phyloP scores from a whole-genome alignment of 805 yeast species.

The Kazachstania kunashirensis region DNA sequence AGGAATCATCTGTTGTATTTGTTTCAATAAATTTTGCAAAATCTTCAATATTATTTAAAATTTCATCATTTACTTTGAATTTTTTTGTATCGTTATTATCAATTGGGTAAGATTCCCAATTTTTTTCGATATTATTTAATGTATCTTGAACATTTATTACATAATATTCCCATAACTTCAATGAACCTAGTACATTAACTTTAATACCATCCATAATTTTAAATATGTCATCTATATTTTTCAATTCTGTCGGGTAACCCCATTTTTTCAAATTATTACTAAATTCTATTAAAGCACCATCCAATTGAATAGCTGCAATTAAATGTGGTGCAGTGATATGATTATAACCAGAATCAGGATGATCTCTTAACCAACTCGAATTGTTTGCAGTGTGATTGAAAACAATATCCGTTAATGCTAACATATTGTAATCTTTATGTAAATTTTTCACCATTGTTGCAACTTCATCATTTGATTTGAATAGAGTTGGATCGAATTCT shows the following conservation, averaged over 20 bases:
- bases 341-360: constrained; percentile 88
- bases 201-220: constrained; percentile 59
- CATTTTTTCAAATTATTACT: constrained; percentile 46
- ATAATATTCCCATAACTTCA: constrained; percentile 83
- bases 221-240: constrained; percentile 44
- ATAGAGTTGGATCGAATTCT: constrained; percentile 56
- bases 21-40: constrained; percentile 42
- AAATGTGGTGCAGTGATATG: constrained; percentile 84
- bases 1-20: constrained; percentile 31
- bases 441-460: constrained; percentile 38
- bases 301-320: constrained; percentile 74
- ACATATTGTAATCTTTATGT: constrained; percentile 47
- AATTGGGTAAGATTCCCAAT: constrained; percentile 25
- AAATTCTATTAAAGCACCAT: constrained; percentile 53
- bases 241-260: constrained; percentile 53
- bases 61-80: constrained; percentile 9
- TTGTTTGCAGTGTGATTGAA: constrained; percentile 92
- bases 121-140: constrained; percentile 31
- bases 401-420: constrained; percentile 84
- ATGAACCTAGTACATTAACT: constrained; percentile 51
- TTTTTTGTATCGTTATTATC: constrained; percentile 8
- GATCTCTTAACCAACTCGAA: constrained; percentile 73
- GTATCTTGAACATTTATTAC: constrained; percentile 49
- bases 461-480: constrained; percentile 49
- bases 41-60: constrained; percentile 32